These are phyloP conservation scores for Lanmaoa rubissima DNA, from an alignment of 768 basidiomycete species.

Conservation along the genomic window DNA sequence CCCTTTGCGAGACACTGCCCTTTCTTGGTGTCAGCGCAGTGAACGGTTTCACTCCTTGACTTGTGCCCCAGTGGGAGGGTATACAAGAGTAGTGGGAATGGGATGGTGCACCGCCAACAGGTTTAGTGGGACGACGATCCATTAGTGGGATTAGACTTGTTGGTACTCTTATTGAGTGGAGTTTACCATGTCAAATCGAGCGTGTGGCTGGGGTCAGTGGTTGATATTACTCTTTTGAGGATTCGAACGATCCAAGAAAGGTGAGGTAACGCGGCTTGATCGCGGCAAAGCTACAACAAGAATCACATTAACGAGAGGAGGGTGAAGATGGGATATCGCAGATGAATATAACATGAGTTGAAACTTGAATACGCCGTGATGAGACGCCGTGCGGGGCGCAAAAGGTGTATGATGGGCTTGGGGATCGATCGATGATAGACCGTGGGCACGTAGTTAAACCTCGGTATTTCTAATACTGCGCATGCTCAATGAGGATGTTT, in stretches of 20 bases:
- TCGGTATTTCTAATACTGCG: background rate
- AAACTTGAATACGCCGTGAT: background rate
- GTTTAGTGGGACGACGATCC: too few relatives aligned
- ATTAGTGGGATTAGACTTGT: too few relatives aligned
- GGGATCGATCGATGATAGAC: background rate
- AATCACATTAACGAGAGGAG: background rate
- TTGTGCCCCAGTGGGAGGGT: too few relatives aligned
- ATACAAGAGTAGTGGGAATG: too few relatives aligned
- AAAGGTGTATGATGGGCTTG: background rate
- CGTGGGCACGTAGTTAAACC: too few relatives aligned
- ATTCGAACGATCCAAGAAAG: background rate
- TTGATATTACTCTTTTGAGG: background rate
- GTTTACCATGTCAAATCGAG: too few relatives aligned
- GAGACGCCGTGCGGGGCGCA: background rate
- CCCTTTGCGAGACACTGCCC: slow-evolving; percentile 43
- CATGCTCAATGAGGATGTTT: background rate
- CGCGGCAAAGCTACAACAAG: background rate
- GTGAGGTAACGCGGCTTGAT: background rate
- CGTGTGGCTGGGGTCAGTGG: too few relatives aligned
- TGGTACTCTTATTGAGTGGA: too few relatives aligned
- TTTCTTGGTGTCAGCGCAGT: too few relatives aligned
- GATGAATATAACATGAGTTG: background rate
- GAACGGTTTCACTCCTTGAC: too few relatives aligned
- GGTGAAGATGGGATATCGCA: background rate
- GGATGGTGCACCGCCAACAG: too few relatives aligned